These are phyloP conservation scores for Bocquillonia castaneifolia DNA, from an alignment of 441 rosid species.

Conservation along the genomic window DNA sequence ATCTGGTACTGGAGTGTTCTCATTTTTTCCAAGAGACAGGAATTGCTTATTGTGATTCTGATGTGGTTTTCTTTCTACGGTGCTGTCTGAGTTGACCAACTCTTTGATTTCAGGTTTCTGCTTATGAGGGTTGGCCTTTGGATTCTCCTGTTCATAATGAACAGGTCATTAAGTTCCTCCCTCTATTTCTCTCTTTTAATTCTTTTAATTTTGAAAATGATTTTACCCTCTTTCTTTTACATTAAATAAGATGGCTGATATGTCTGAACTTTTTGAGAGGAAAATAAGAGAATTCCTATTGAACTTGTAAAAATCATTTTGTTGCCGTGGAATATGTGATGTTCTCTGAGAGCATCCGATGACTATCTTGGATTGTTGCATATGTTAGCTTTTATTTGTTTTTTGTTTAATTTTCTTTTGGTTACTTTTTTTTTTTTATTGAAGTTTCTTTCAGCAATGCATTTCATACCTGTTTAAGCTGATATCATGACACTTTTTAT, in stretches of 20 bases:
- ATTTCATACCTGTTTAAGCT: too few relatives aligned
- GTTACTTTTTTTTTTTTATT: neutral
- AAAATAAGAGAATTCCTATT: neutral
- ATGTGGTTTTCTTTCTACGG: neutral
- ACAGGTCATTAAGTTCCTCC: conserved; percentile 52
- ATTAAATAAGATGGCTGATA: neutral
- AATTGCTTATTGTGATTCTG: conserved; percentile 14
- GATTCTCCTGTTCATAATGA: conserved; percentile 59
- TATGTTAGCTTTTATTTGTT: neutral
- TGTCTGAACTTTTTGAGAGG: neutral
- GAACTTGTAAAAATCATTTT: neutral
- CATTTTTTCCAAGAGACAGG: conserved; percentile 20
- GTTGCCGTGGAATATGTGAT: neutral
- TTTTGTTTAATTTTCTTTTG: neutral
- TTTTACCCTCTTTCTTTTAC: too few relatives aligned
- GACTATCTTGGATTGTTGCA: neutral
- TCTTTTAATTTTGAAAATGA: neutral
- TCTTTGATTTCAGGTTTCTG: conserved; percentile 59
- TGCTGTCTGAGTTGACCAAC: conserved; percentile 28
- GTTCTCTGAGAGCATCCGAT: neutral
- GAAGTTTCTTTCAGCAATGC: neutral
- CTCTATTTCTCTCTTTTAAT: neutral
- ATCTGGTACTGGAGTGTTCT: conserved; percentile 43
- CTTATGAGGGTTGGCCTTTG: conserved; percentile 75
- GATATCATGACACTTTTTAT: too few relatives aligned